These are phyloP conservation scores for Euphorbia pulcherrima DNA, from an alignment of 345 rosid species.

Conservation along the genomic window DNA sequence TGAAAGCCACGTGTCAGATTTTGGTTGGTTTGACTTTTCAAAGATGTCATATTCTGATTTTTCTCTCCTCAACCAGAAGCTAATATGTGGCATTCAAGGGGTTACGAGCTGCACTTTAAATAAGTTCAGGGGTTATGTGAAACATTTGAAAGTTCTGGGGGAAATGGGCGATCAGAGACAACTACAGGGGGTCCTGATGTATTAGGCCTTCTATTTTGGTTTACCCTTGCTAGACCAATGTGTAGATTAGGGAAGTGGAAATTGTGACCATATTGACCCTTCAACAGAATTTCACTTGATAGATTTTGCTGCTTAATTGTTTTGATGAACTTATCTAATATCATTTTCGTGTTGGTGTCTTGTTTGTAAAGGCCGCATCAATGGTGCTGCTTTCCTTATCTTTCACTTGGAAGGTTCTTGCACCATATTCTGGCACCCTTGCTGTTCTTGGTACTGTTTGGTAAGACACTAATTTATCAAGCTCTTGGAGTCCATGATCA, in stretches of 20 bases:
- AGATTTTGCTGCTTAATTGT: background rate
- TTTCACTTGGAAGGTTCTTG: constrained; percentile 87
- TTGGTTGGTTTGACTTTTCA: too few relatives aligned
- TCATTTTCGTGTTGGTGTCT: background rate
- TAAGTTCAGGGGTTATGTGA: too few relatives aligned
- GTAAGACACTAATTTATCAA: constrained; percentile 44
- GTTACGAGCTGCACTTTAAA: too few relatives aligned
- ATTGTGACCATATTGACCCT: background rate
- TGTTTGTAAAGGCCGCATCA: constrained; percentile 60
- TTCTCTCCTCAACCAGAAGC: background rate
- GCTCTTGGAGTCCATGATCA: background rate
- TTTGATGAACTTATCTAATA: background rate
- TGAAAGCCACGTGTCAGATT: too few relatives aligned
- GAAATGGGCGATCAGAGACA: too few relatives aligned
- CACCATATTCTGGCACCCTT: constrained; percentile 84
- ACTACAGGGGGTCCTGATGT: too few relatives aligned
- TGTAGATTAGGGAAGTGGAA: background rate
- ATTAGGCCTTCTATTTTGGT: too few relatives aligned
- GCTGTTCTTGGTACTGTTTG: constrained; percentile 94
- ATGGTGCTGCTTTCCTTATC: constrained; percentile 92
- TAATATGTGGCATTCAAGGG: too few relatives aligned
- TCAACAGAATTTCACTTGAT: background rate
- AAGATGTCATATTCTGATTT: too few relatives aligned
- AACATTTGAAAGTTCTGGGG: too few relatives aligned
- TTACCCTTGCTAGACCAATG: background rate